Percentiles rank a stretch among this genome's conserved stretches.
Evolutionary conservation across 75 land plant genomes (phyloP).

Genomic region (Selaginella moellendorffii): DNA sequence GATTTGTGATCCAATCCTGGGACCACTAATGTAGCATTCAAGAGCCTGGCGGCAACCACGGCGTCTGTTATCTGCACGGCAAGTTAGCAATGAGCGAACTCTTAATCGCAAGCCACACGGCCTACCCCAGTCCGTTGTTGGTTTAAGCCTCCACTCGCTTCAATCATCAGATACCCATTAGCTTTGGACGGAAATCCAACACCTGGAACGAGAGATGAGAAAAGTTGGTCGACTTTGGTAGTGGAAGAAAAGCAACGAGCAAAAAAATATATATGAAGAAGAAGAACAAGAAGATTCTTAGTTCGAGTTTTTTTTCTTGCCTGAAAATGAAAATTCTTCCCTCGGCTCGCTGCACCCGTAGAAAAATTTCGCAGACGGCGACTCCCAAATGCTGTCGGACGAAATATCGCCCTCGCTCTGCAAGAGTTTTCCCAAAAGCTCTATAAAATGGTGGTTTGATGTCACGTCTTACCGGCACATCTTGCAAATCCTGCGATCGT

Average conservation of each 20-base stretch:
- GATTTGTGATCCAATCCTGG: conserved; percentile 24
- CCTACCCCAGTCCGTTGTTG: conserved; percentile 90
- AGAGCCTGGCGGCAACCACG: conserved; percentile 22
- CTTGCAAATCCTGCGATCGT: neutral
- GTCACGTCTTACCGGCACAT: neutral
- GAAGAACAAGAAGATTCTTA: neutral
- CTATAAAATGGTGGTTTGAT: neutral
- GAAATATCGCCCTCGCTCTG: neutral
- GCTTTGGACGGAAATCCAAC: conserved; percentile 25
- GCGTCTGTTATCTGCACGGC: conserved; percentile 23
- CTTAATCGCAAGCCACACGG: conserved; percentile 9
- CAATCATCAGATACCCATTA: conserved; percentile 79
- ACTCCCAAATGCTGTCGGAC: conserved; percentile 8
- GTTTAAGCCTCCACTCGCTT: conserved; percentile 92
- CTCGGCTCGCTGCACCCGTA: conserved; percentile 59
- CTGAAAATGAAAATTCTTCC: conserved; percentile 2
- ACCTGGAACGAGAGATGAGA: conserved; percentile 19
- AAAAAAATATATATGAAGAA: neutral
- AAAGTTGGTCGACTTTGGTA: too few relatives aligned
- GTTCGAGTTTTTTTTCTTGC: neutral
- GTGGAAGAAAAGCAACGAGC: neutral
- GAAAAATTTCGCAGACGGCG: conserved; percentile 3
- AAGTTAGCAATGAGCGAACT: neutral
- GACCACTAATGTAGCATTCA: conserved; percentile 28
- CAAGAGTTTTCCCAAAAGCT: neutral